These are phyloP conservation scores for Pythium brassicae DNA, from an alignment of 352 stramenopile genomes.

Conservation along the genomic window DNA sequence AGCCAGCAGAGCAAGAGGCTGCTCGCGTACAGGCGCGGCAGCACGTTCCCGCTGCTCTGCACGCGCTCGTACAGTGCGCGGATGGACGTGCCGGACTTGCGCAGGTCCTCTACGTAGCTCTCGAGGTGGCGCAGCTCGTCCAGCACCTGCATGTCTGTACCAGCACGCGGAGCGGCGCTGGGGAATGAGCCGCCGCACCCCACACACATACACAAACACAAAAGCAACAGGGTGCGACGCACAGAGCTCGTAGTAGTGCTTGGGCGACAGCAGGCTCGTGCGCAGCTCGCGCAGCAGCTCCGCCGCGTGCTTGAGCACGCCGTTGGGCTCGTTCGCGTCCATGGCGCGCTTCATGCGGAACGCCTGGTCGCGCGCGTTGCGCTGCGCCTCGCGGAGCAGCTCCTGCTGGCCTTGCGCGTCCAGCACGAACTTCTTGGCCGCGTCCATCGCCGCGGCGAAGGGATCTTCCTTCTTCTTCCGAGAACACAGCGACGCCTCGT, in stretches of 20 bases:
- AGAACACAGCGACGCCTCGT: too few species aligned
- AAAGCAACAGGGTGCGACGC: conserved; percentile 27
- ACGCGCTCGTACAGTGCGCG: conserved; percentile 94
- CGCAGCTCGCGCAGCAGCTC: conserved; percentile 84
- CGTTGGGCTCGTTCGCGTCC: conserved; percentile 63
- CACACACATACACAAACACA: background rate
- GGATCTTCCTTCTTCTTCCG: conserved; percentile 4
- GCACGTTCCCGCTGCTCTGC: conserved; percentile 94
- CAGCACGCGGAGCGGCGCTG: too few species aligned
- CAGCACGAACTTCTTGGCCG: conserved; percentile 36
- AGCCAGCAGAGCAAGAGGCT: background rate
- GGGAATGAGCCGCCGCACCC: too few species aligned
- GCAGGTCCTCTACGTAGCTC: conserved; percentile 89
- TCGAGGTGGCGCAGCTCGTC: conserved; percentile 95
- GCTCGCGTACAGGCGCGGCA: conserved; percentile 85
- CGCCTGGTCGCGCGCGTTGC: conserved; percentile 65
- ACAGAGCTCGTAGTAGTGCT: conserved; percentile 99
- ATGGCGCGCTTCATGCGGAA: conserved; percentile 86
- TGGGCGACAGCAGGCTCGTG: conserved; percentile 91
- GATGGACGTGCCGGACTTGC: conserved; percentile 77
- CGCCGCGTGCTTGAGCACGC: conserved; percentile 75
- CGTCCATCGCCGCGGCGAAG: conserved; percentile 8
- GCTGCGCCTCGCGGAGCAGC: conserved; percentile 70
- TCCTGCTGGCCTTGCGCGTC: conserved; percentile 64
- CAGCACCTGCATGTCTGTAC: conserved; percentile 83